A percentile compares a stretch with the other conserved stretches of the same genome.
These are phyloP conservation scores for Thalassiosira mediterranea DNA, from an alignment of 352 stramenopile species.

Conservation along the genomic window DNA sequence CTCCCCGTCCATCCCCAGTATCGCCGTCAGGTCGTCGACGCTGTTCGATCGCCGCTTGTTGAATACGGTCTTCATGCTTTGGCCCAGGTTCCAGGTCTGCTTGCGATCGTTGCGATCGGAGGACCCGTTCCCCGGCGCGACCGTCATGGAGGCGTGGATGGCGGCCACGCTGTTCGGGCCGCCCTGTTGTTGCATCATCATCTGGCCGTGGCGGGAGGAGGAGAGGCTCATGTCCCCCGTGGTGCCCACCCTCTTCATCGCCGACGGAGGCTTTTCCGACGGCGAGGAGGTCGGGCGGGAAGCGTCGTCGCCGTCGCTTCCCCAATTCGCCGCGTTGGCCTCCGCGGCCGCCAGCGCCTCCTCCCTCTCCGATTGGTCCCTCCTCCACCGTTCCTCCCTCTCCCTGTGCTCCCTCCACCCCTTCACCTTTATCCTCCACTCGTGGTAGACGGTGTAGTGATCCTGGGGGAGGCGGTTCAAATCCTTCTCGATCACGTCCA, in stretches of 20 bases:
- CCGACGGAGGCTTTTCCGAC: too few relatives aligned
- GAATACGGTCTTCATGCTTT: neutral
- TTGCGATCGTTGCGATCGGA: neutral
- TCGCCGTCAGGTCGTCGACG: conserved; percentile 5
- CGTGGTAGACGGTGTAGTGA: conserved; percentile 46
- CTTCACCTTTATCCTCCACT: conserved; percentile 16
- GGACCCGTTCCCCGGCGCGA: neutral
- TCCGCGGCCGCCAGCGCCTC: neutral
- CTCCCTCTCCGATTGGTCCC: neutral
- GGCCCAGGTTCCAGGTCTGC: neutral
- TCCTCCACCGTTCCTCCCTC: neutral
- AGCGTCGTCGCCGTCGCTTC: too few relatives aligned
- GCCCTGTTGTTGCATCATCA: neutral
- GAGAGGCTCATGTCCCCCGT: too few relatives aligned
- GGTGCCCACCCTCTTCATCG: too few relatives aligned
- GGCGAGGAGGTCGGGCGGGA: too few relatives aligned
- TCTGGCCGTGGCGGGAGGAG: too few relatives aligned
- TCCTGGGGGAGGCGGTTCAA: conserved; percentile 72
- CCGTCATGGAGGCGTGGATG: neutral
- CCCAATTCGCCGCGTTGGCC: too few relatives aligned
- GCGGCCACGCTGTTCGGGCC: too few relatives aligned
- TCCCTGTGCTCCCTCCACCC: conserved; percentile 1
- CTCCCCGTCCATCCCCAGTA: conserved; percentile 1
- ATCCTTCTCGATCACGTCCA: conserved; percentile 82
- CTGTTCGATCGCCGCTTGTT: conserved; percentile 6